Percentiles rank a stretch among this genome's conserved stretches.
Conservation (phyloP, 257 asterid genomes). For the Leonotis leonurus region DNA sequence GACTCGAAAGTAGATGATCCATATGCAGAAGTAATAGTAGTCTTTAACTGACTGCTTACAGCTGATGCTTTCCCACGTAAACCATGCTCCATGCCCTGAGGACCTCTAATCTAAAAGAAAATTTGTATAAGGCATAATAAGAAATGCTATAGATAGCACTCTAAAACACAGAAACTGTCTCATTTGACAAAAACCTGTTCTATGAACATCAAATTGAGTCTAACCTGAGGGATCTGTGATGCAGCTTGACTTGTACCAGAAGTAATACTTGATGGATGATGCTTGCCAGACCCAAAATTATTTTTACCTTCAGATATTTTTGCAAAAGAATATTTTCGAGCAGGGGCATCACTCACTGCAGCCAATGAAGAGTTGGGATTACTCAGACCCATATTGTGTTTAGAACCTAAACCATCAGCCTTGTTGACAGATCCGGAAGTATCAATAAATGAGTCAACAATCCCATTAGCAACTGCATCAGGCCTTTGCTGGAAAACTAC, state of each 20-base stretch:
- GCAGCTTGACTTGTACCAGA: constrained; percentile 36
- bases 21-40: constrained; percentile 34
- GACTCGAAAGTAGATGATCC: constrained; percentile 43
- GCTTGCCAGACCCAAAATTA: constrained; percentile 41
- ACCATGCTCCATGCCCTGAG: constrained; percentile 41
- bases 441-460: constrained; percentile 30
- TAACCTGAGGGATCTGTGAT: constrained; percentile 41
- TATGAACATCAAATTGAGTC: background rate
- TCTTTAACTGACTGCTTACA: constrained; percentile 36
- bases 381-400: constrained; percentile 36
- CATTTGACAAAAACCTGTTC: background rate
- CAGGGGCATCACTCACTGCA: constrained; percentile 34
- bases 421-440: constrained; percentile 29
- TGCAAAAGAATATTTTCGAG: constrained; percentile 27
- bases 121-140: background rate
- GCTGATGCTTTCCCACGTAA: constrained; percentile 40
- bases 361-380: constrained; percentile 37
- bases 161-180: background rate
- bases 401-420: constrained; percentile 40
- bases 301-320: constrained; percentile 37
- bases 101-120: constrained; percentile 41
- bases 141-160: background rate
- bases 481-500: constrained; percentile 46
- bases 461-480: constrained; percentile 39
- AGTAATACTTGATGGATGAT: constrained; percentile 27